Conservation (phyloP, 345 rosid genomes). For the Euphorbia tirucalli region DNA sequence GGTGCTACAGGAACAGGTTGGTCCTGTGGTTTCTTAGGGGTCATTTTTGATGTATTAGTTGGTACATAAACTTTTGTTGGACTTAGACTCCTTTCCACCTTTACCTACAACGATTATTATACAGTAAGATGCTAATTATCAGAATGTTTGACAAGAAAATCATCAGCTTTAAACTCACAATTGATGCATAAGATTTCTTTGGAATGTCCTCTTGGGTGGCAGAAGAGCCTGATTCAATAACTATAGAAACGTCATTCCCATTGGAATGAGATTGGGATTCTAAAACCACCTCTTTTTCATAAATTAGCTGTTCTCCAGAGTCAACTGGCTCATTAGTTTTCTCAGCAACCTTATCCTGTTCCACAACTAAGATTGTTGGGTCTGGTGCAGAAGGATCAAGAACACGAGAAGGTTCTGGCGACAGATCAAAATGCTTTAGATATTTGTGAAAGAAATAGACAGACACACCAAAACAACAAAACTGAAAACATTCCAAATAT, state of each 20-base stretch:
- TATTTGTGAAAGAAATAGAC: background rate
- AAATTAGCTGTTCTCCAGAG: conserved; percentile 3
- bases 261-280: conserved; percentile 18
- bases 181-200: conserved; percentile 36
- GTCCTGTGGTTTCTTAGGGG: conserved; percentile 21
- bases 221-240: conserved; percentile 20
- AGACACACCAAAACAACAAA: background rate
- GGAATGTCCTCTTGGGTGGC: conserved; percentile 18
- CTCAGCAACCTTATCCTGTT: conserved; percentile 17
- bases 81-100: conserved; percentile 14
- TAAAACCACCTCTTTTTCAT: conserved; percentile 18
- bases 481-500: background rate
- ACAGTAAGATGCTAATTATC: background rate
- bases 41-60: conserved; percentile 7
- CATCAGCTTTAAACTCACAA: conserved; percentile 21
- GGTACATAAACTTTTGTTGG: conserved; percentile 24
- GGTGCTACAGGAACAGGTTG: conserved; percentile 13
- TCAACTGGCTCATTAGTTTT: conserved; percentile 8
- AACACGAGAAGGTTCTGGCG: conserved; percentile 17
- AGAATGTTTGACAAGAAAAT: background rate
- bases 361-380: conserved; percentile 5
- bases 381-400: conserved; percentile 14
- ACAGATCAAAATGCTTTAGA: background rate
- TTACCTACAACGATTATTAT: conserved; percentile 19
- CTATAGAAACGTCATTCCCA: conserved; percentile 12